Base-by-base conservation (phyloP, 2,329 filamentous ascomycete species). In the Microdochium trichocladiopsis region DNA sequence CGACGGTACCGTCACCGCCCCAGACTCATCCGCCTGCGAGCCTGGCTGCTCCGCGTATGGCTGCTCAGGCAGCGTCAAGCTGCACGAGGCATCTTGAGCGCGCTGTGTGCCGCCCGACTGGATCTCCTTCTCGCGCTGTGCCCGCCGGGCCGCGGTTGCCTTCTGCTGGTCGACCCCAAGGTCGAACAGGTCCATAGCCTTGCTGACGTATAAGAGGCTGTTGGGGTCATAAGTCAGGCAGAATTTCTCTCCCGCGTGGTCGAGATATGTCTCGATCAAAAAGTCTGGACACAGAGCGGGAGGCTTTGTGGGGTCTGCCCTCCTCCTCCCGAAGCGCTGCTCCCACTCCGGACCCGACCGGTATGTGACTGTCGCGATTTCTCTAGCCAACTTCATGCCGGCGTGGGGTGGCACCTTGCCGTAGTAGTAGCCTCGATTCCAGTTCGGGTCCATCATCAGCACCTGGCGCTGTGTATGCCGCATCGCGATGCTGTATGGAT, bases 401-500 rank as follows among this genome's bases (percentile, higher is more conserved):
- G 88, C 86, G 64, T 99, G 94, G 1, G 94, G 94, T 2, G 94
- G 94, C 6, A 99, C 84, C 43, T 77, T 74, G 63, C 86, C 87
- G 66, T 96, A 95, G 75, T 97, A 97, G 72, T 93, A 95, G 2
- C 94, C 94, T 33, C 94, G 84, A 60, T 90, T 89, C 94, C 94
- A 99, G 63, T 95, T 91, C 2, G 92, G 91, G 63, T 99, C 94
- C 87, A 96, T 96, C 92, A 99, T 97, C 48, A 99, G 80, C 1
- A 96, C 94, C 73, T 97, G 94, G 25, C 94, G 85, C 71, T 99
- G 94, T 0, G 93, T 96, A 71, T 99, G 94, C 51, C 94, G 85
- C 93, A 99, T 96, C 31, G 94, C 94, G 66, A 99, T 96, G 69
- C 92, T 95, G 73, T 99, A 99, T 1, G 94, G 94, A 67, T 99